Conservation (phyloP, 345 rosid species). For the Eucalyptus microcorys region DNA sequence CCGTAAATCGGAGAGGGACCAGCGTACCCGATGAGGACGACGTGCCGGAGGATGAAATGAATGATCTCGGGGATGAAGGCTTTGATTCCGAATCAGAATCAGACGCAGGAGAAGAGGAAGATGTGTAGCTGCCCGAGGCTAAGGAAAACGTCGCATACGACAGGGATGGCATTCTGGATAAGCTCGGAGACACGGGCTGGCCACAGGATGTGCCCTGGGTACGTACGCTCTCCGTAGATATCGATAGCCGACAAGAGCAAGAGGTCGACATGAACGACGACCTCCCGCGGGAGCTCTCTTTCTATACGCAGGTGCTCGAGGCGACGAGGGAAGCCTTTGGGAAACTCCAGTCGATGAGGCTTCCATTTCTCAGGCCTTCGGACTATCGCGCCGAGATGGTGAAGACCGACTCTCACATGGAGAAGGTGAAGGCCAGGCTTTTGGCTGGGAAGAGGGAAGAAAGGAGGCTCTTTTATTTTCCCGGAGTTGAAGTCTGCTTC, state of each 20-base stretch:
- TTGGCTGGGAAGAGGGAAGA: constrained; percentile 36
- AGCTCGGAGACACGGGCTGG: constrained; percentile 73
- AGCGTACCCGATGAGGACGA: constrained; percentile 5
- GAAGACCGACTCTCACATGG: constrained; percentile 69
- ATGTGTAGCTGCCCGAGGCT: constrained; percentile 40
- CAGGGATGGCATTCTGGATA: constrained; percentile 55
- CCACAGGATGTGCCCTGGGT: constrained; percentile 58
- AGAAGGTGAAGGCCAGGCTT: constrained; percentile 65
- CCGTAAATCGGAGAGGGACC: background rate
- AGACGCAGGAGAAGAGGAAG: constrained; percentile 27
- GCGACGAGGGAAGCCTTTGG: constrained; percentile 55
- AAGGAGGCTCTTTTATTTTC: no score
- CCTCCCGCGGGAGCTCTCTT: constrained; percentile 53
- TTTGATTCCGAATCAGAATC: constrained; percentile 39
- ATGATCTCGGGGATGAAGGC: constrained; percentile 13
- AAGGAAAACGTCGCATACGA: constrained; percentile 41
- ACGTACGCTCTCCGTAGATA: constrained; percentile 48
- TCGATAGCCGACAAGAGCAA: constrained; percentile 50
- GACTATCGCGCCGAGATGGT: constrained; percentile 86
- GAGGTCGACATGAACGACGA: constrained; percentile 85
- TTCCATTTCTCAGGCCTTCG: constrained; percentile 66
- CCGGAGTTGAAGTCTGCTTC: no score
- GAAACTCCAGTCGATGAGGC: constrained; percentile 40
- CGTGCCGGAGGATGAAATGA: constrained; percentile 22
- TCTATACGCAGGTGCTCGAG: constrained; percentile 69